phyloP scores from a whole-genome alignment of 2,329 filamentous ascomycete species.

The Claviceps humidiphila region DNA sequence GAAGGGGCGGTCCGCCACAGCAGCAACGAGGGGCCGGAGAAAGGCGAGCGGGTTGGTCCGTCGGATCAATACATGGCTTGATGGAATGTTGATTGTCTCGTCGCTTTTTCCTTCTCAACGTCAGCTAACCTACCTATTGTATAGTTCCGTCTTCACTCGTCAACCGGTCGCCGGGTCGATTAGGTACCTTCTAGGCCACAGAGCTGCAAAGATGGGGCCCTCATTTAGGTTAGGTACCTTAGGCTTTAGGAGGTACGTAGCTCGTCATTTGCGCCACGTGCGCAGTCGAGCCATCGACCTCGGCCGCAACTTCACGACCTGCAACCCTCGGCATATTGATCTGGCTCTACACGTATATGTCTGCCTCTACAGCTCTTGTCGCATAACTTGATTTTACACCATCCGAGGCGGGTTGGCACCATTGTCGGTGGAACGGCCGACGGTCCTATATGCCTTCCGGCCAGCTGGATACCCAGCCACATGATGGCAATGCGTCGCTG shows the following conservation, averaged over 20 bases:
- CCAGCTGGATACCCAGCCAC: neutral
- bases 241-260: too few relatives aligned
- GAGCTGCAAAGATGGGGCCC: too few relatives aligned
- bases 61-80: neutral
- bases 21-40: neutral
- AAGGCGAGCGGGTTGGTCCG: neutral
- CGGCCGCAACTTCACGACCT: neutral
- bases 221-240: too few relatives aligned
- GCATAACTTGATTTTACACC: neutral
- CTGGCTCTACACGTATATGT: neutral
- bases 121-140: too few relatives aligned
- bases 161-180: too few relatives aligned
- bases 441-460: neutral
- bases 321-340: neutral
- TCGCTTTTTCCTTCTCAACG: neutral
- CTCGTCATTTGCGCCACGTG: neutral
- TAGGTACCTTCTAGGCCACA: too few relatives aligned
- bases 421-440: neutral
- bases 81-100: neutral
- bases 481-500: neutral
- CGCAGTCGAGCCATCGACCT: neutral
- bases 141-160: too few relatives aligned
- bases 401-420: neutral
- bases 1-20: neutral
- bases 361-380: too few relatives aligned